Evolutionary conservation across 495 filamentous ascomycete genomes (phyloP).

Genomic region (Penicillium salamii): DNA sequence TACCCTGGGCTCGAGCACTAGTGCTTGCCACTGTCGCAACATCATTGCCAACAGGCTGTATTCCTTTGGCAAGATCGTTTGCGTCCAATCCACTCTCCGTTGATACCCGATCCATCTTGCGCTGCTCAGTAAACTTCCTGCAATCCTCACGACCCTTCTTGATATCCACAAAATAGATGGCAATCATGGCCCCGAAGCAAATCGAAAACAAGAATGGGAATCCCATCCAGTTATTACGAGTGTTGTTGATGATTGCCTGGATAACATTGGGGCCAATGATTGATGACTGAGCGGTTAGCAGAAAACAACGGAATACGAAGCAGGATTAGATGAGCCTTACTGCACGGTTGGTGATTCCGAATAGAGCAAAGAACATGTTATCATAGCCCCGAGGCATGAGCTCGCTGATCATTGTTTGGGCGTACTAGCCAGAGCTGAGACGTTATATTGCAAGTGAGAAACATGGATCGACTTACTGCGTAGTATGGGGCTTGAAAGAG

Average conservation of each 20-base stretch:
- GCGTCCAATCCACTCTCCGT: conserved; percentile 20
- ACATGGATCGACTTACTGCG: conserved; percentile 26
- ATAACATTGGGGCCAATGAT: conserved; percentile 51
- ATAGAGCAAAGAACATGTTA: conserved; percentile 53
- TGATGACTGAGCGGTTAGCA: conserved; percentile 34
- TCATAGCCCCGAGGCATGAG: conserved; percentile 50
- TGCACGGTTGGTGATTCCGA: conserved; percentile 51
- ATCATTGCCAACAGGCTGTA: conserved; percentile 2
- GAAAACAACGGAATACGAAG: not conserved
- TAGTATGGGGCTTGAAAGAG: conserved; percentile 53
- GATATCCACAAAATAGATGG: conserved; percentile 43
- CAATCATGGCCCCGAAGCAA: conserved; percentile 39
- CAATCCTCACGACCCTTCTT: conserved; percentile 48
- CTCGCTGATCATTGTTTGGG: conserved; percentile 54
- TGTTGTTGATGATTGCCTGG: conserved; percentile 48
- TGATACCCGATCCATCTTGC: conserved; percentile 29
- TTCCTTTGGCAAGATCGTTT: conserved; percentile 14
- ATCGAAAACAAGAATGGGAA: conserved; percentile 50
- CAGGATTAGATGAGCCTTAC: conserved; percentile 27
- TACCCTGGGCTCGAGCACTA: too few species aligned
- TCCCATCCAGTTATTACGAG: conserved; percentile 50
- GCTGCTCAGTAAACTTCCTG: conserved; percentile 36
- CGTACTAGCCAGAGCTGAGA: conserved; percentile 28
- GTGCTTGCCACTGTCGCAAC: not conserved
- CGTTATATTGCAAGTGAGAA: not conserved